A percentile compares a stretch with the other conserved stretches of the same genome.
phyloP scores from a whole-genome alignment of 164 flowering plant species.

The Taxillus chinensis region DNA sequence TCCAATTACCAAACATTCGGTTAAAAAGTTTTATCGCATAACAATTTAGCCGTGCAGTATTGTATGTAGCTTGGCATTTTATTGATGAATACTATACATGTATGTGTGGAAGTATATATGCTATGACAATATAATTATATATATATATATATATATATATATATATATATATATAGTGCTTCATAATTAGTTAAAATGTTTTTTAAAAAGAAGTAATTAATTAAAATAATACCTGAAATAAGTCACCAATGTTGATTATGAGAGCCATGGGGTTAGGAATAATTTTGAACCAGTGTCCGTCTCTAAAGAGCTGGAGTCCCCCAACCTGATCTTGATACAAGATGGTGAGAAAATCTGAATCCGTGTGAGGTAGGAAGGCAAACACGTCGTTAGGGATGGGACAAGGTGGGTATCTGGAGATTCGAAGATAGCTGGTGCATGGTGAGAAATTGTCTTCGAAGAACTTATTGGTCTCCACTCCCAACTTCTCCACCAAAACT shows the following conservation, averaged over 20 bases:
- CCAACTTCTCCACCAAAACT: neutral
- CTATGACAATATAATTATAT: no score
- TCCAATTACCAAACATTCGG: no score
- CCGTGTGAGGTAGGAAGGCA: neutral
- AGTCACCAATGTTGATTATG: neutral
- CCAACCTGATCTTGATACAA: neutral
- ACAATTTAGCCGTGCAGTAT: no score
- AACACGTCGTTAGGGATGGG: neutral
- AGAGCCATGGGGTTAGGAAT: neutral
- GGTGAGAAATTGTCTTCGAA: neutral
- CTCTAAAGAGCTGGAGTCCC: neutral
- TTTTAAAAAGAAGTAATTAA: no score
- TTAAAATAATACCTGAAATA: neutral
- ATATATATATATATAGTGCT: no score
- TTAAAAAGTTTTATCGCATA: no score
- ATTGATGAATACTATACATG: no score
- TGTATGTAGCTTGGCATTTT: no score
- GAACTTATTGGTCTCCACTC: neutral
- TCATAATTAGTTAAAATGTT: no score
- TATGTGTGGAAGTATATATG: no score
- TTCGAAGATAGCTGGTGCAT: neutral
- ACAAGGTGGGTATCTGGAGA: neutral
- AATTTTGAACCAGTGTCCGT: neutral
- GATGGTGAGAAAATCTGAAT: neutral
- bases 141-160: no score